A percentile compares a stretch with the other conserved stretches of the same genome.
phyloP scores from a whole-genome alignment of 345 rosid species.

The Eucalyptus regnans region DNA sequence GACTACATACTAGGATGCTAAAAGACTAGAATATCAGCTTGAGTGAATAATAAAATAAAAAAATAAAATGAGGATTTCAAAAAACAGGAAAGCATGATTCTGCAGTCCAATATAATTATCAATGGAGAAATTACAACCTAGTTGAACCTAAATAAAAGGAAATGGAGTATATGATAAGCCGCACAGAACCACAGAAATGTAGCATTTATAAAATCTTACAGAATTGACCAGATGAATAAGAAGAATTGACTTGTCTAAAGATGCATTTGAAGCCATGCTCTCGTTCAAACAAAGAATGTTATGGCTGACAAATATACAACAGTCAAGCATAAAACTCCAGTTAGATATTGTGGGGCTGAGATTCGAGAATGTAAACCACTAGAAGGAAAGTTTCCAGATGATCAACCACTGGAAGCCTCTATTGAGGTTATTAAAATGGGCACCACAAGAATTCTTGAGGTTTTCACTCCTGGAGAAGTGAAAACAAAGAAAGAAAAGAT shows the following conservation, averaged over 20 bases:
- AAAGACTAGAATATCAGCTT: background rate
- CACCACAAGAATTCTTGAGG: background rate
- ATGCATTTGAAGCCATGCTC: background rate
- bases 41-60: background rate
- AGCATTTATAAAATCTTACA: background rate
- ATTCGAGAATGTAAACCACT: background rate
- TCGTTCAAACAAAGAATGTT: background rate
- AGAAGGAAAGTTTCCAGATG: no score
- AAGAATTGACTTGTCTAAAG: background rate
- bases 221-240: background rate
- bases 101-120: background rate
- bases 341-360: background rate
- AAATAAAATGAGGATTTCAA: background rate
- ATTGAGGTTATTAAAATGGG: background rate
- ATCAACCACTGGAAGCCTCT: no score
- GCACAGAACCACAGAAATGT: background rate
- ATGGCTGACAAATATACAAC: background rate
- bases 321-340: background rate
- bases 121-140: background rate
- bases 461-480: background rate
- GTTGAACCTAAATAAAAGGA: background rate
- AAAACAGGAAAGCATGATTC: background rate
- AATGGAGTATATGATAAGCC: background rate
- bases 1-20: background rate
- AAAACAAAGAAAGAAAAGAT: background rate